Base-by-base conservation (phyloP, 768 basidiomycete species). In the Suillus plorans region DNA sequence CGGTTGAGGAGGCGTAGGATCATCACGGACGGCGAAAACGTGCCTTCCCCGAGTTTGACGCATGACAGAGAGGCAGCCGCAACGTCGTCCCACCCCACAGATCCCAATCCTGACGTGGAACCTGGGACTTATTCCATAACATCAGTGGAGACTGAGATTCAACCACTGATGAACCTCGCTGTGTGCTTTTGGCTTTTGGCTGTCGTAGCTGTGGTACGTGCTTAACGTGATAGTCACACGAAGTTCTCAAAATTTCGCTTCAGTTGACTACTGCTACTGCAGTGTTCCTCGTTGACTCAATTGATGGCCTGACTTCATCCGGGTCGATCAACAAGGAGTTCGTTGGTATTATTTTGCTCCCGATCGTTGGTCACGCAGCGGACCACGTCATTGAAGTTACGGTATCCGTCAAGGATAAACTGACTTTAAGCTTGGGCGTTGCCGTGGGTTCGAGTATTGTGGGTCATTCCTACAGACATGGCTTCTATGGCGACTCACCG, bases 371-470 rank as follows among this genome's bases (percentile, higher is more conserved):
- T 20, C 94, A 94, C 72, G 91, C 93, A 5, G 94, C 92, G 63
- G 95, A 97, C 72, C 95, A 96, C 72, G 89, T 89, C 55, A 97
- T 94, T 2, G 95, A 95, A 18, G 93, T 97, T 36, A 90, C 90
- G 1, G 95, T 95, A 7, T 92, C 95, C 0, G 90, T 94, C 64
- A 96, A 96, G 77, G 87, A 90, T 76, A 94, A 96, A 74, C 78
- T 97, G n/a, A 92, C 92, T 55, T 83, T 97, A 7, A 92, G 91
- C 71, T 80, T 97, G 63, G 89, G 91, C 34, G 92, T 97, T n/a
- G 92, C 95, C 18, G 91, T 94, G 16, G 92, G 94, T 57, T 90
- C 90, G 2, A 89, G 89, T 68, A 89, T 92, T 47, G 90, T 92
- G 71, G 72, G 89, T 81, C 25, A 8, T 3, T n/a, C 58, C 64